A percentile compares a stretch with the other conserved stretches of the same genome.
These are phyloP conservation scores for Lecanicillium sp. DNA, from an alignment of 2,329 filamentous ascomycete genomes.

Conservation along the genomic window DNA sequence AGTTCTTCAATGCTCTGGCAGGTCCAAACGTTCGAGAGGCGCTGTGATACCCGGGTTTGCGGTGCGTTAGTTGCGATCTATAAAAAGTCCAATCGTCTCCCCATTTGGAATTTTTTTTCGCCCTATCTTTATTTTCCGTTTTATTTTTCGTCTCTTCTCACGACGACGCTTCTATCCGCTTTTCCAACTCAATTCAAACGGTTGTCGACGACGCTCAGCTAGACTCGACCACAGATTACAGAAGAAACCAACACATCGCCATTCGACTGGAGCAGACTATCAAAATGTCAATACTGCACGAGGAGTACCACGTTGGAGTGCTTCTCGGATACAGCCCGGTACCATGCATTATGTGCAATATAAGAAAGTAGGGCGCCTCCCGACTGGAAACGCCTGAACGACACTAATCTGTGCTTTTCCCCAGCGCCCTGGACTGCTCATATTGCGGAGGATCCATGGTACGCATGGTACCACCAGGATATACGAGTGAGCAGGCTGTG, in stretches of 20 bases:
- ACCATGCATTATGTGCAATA: slow-evolving; percentile 12
- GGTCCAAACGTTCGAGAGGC: neutral
- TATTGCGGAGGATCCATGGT: slow-evolving; percentile 11
- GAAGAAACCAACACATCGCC: no score
- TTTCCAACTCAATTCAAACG: no score
- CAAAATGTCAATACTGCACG: slow-evolving; percentile 1
- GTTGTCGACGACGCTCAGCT: no score
- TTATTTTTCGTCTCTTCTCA: neutral
- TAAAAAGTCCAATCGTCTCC: neutral
- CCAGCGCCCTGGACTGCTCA: slow-evolving; percentile 7
- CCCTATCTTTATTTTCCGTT: neutral
- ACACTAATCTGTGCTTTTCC: neutral
- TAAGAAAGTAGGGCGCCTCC: neutral
- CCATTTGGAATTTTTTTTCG: neutral
- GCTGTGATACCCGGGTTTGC: neutral
- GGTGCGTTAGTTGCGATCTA: neutral
- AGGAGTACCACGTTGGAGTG: slow-evolving; percentile 9
- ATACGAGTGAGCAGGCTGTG: slow-evolving; percentile 11
- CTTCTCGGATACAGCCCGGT: slow-evolving; percentile 9
- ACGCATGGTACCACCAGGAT: slow-evolving; percentile 12
- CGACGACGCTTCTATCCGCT: no score
- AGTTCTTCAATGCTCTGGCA: neutral
- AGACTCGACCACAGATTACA: no score
- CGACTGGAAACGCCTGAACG: neutral
- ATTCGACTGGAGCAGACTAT: no score